Conservation (phyloP, 345 rosid species). For the Kandelia obovata region DNA sequence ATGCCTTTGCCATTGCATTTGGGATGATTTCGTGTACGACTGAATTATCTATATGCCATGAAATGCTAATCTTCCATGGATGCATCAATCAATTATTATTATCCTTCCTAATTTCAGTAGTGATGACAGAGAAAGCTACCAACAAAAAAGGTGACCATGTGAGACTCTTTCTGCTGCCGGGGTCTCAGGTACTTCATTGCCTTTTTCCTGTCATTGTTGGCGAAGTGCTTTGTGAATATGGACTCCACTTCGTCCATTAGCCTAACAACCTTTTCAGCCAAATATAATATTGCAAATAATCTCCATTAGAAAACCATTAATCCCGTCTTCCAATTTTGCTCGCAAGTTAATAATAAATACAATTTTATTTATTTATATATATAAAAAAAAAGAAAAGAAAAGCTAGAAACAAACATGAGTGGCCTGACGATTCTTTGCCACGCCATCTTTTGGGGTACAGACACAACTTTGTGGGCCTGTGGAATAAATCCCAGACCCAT, state of each 20-base stretch:
- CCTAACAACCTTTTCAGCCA: slow-evolving; percentile 56
- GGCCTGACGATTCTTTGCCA: not conserved
- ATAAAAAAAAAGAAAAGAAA: not conserved
- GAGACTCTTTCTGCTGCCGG: slow-evolving; percentile 79
- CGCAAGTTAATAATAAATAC: not conserved
- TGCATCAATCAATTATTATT: too few species aligned
- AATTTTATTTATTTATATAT: too few species aligned
- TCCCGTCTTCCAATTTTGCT: slow-evolving; percentile 1
- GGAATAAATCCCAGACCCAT: too few species aligned
- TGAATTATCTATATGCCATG: too few species aligned
- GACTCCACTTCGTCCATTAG: slow-evolving; percentile 99
- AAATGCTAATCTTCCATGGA: too few species aligned
- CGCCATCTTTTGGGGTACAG: not conserved
- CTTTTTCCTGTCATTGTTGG: slow-evolving; percentile 89
- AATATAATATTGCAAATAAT: not conserved
- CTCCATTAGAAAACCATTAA: not conserved
- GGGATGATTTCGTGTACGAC: too few species aligned
- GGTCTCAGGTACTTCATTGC: slow-evolving; percentile 97
- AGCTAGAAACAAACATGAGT: not conserved
- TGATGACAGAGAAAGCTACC: slow-evolving; percentile 35
- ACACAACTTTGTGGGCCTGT: not conserved
- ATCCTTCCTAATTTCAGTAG: too few species aligned
- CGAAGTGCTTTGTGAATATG: slow-evolving; percentile 92
- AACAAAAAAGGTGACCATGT: slow-evolving; percentile 93
- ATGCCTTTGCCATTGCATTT: not conserved